Percentiles rank a stretch among this genome's conserved stretches.
Conservation (phyloP, 2,329 filamentous ascomycete species). For the Alternaria longipes region DNA sequence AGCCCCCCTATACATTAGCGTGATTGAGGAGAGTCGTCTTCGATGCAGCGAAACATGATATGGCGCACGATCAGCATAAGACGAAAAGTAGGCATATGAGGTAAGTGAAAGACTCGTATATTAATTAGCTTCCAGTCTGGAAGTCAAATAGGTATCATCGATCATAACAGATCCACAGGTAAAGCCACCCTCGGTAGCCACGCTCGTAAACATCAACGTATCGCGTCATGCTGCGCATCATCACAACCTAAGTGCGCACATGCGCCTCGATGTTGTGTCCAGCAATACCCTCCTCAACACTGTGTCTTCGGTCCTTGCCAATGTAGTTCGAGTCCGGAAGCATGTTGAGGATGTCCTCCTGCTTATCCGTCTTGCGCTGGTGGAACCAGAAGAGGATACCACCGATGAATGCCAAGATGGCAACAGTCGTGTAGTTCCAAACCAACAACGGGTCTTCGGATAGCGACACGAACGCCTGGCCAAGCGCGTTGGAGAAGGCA, state of each 20-base stretch:
- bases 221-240: not conserved
- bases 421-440: slow-evolving; percentile 75
- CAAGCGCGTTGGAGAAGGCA: slow-evolving; percentile 73
- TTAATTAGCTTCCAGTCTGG: not conserved
- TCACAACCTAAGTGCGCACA: not conserved
- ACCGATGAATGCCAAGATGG: slow-evolving; percentile 69
- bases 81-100: not conserved
- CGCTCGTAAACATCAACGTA: not conserved
- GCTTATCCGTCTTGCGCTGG: slow-evolving; percentile 70
- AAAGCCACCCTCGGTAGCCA: not conserved
- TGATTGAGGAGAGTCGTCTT: not conserved
- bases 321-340: slow-evolving; percentile 53
- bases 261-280: slow-evolving; percentile 2
- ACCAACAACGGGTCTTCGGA: slow-evolving; percentile 71
- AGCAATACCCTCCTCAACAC: slow-evolving; percentile 27
- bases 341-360: slow-evolving; percentile 76
- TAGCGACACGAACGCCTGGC: slow-evolving; percentile 72
- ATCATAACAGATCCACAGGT: not conserved
- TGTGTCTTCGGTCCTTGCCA: slow-evolving; percentile 43
- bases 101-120: not conserved
- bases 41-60: not conserved
- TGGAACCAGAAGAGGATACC: slow-evolving; percentile 73
- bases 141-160: slow-evolving; percentile 8
- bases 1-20: not conserved
- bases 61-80: not conserved